Evolutionary conservation across 129 eudicot genomes (phyloP).

Genomic region (Cynara cardunculus): DNA sequence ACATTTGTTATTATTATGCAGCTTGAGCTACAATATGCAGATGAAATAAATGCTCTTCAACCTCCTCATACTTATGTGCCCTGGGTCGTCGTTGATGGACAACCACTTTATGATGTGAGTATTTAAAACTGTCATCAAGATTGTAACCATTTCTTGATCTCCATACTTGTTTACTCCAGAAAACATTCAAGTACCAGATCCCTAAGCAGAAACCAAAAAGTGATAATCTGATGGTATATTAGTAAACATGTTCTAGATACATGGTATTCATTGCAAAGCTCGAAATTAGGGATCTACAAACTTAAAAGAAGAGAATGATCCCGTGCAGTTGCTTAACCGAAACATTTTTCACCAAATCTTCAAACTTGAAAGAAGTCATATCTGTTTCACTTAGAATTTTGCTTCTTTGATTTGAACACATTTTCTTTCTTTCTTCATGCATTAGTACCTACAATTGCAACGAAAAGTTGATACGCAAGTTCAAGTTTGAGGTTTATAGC

Average conservation of each 20-base stretch:
- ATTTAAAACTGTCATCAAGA: neutral
- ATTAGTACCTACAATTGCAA: neutral
- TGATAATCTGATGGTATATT: neutral
- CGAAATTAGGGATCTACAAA: neutral
- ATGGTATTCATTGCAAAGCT: neutral
- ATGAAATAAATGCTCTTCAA: constrained; percentile 64
- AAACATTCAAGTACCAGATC: neutral
- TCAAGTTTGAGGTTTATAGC: neutral
- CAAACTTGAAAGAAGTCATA: neutral
- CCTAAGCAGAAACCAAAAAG: neutral
- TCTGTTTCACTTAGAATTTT: neutral
- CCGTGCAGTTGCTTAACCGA: neutral
- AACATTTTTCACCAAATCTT: neutral
- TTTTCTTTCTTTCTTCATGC: neutral
- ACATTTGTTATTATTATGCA: constrained; percentile 21
- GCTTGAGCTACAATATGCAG: constrained; percentile 79
- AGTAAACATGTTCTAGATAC: neutral
- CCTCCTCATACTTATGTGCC: constrained; percentile 94
- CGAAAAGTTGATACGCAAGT: neutral
- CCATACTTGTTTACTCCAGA: neutral
- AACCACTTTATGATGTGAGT: constrained; percentile 84
- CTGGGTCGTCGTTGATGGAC: constrained; percentile 85
- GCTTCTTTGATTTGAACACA: neutral
- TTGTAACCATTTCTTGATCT: neutral
- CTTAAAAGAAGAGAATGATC: neutral